Evolutionary conservation across 2,329 filamentous ascomycete genomes (phyloP).

Genomic region (Stachybotrys echinatus): DNA sequence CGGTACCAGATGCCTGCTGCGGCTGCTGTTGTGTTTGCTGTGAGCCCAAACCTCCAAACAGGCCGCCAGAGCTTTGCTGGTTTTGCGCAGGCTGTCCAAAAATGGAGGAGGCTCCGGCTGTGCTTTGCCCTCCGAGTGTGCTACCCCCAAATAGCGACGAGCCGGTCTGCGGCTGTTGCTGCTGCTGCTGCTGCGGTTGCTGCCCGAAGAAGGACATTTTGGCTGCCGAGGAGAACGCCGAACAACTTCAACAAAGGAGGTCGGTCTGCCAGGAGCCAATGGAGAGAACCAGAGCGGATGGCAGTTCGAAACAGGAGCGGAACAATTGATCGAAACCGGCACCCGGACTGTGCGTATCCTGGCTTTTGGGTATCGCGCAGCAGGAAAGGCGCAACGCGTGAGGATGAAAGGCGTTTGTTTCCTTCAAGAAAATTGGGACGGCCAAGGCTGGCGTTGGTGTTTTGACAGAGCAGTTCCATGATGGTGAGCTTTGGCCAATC

Average conservation of each 20-base stretch:
- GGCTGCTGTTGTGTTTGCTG: conserved; percentile 17
- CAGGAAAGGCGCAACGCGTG: neutral
- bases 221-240: no score
- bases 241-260: neutral
- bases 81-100: conserved; percentile 18
- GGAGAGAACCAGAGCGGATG: no score
- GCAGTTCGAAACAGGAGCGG: no score
- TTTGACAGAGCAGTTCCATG: conserved; percentile 4
- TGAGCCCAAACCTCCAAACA: conserved; percentile 24
- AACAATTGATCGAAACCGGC: neutral
- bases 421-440: conserved; percentile 6
- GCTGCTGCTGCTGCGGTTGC: conserved; percentile 18
- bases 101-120: conserved; percentile 5
- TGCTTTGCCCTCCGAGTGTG: neutral
- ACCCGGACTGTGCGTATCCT: neutral
- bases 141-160: neutral
- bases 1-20: conserved; percentile 5
- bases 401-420: neutral
- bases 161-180: conserved; percentile 9
- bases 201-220: conserved; percentile 19
- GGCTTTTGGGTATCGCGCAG: neutral
- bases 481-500: conserved; percentile 28
- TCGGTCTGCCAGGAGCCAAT: neutral
- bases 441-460: conserved; percentile 19
- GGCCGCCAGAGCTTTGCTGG: conserved; percentile 17